Conservation (phyloP, 805 yeast species). For the Metschnikowia kunwiensis region DNA sequence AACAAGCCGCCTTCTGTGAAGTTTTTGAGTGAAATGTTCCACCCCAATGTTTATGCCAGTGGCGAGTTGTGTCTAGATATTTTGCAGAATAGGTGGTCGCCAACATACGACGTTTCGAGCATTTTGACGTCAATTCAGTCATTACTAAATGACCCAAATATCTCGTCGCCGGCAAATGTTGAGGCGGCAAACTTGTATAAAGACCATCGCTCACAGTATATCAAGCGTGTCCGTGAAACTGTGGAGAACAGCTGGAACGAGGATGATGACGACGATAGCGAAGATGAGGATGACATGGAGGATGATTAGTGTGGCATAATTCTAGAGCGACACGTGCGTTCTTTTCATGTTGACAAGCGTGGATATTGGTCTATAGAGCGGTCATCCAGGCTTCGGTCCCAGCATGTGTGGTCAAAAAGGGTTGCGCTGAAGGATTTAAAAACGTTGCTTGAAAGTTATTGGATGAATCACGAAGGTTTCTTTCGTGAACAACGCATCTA, state of each 20-base stretch:
- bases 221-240: constrained; percentile 87
- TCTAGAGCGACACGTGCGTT: too few relatives aligned
- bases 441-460: too few relatives aligned
- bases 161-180: constrained; percentile 94
- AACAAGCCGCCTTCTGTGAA: constrained; percentile 94
- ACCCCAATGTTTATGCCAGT: constrained; percentile 93
- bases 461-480: too few relatives aligned
- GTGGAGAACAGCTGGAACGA: constrained; percentile 95
- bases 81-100: constrained; percentile 96
- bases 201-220: constrained; percentile 91
- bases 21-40: constrained; percentile 92
- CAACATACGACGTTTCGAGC: constrained; percentile 95
- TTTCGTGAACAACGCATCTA: too few relatives aligned
- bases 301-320: too few relatives aligned
- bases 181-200: constrained; percentile 95
- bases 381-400: too few relatives aligned
- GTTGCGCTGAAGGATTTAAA: too few relatives aligned
- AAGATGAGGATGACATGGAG: constrained; percentile 15
- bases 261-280: constrained; percentile 57
- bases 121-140: constrained; percentile 91
- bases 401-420: too few relatives aligned
- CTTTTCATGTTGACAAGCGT: too few relatives aligned
- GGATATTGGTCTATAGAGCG: too few relatives aligned
- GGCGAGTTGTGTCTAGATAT: constrained; percentile 97
- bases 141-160: constrained; percentile 92